Evolutionary conservation across 768 basidiomycete genomes (phyloP), one percentile per base, ranked within the genome.

Genomic region (Leucocoprinus sp.): DNA sequence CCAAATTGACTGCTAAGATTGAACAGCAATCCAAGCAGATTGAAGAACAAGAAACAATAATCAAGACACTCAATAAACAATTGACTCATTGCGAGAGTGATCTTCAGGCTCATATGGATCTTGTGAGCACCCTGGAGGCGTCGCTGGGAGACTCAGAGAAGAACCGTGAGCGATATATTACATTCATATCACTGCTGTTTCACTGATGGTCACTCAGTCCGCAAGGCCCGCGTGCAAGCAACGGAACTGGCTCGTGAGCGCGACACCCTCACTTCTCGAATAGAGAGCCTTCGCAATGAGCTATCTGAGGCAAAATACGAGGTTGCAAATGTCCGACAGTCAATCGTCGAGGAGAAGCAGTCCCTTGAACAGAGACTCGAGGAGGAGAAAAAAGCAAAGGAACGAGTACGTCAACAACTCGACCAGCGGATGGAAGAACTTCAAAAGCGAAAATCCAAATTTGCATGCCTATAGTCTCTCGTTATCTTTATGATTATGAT

Each of bases 1-100:
- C 67, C 35, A 89, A 88, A 61, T 48, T 75, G 4, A 53, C 64
- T 1, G 66, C 63, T 34, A 78, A 76, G 56, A 54, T 92, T 6
- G 86, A 88, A 56, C 78, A 85, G 50, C 86, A 87, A 61, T 62
- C 75, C 15, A 85, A 83, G 55, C 80, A 76, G 37, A 66, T 92
- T 28, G 85, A 80, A 9, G 91, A 93, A 67, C 85, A 90, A 58
- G 85, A 90, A 54, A 77, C 73, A 41, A 93, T 91, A 84, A 89
- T 95, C 67, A 87, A 89, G 64, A 92, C 87, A 18, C 75, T 96
- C 51, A 93, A 92, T 64, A 93, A 95, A 62, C 91, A 93, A 62
- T 61, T 96, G 38, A 81, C 80, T n/a, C 92, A 95, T 60, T 93
- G 90, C 57, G 93, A 96, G 65, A 78, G 75, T 50, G 92, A 96